Evolutionary conservation across 345 rosid genomes (phyloP).

Genomic region (Physaria fendleri): DNA sequence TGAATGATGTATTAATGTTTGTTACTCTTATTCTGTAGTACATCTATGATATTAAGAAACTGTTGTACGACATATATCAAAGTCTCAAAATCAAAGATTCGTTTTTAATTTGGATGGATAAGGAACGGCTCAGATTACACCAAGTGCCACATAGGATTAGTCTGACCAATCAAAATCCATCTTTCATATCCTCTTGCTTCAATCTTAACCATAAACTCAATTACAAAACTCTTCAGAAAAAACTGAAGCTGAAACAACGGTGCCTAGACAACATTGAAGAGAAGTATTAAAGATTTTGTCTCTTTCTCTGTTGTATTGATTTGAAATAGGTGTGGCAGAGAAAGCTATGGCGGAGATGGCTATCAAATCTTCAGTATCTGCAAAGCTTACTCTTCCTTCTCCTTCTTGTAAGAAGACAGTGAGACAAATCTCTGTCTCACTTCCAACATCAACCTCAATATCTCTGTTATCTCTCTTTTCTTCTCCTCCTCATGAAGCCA

Average conservation of each 20-base stretch:
- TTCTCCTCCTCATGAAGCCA: conserved; percentile 54
- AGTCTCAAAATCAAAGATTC: neutral
- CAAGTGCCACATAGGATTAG: conserved; percentile 20
- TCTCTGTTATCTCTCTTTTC: conserved; percentile 54
- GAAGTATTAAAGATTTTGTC: neutral
- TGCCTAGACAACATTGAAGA: conserved; percentile 22
- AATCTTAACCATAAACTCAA: conserved; percentile 19
- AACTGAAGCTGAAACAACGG: neutral
- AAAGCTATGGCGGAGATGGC: conserved; percentile 46
- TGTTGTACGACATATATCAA: neutral
- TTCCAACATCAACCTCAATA: conserved; percentile 56
- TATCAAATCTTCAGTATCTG: conserved; percentile 41
- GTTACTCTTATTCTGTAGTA: neutral
- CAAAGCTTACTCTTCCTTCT: conserved; percentile 36
- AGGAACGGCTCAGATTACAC: conserved; percentile 22
- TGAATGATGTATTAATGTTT: neutral
- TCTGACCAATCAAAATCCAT: conserved; percentile 21
- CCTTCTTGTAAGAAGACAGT: conserved; percentile 34
- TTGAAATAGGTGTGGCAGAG: conserved; percentile 15
- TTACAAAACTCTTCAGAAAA: conserved; percentile 3
- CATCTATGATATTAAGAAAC: neutral
- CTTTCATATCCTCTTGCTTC: neutral
- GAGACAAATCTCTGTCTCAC: conserved; percentile 41
- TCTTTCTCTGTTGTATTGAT: conserved; percentile 18
- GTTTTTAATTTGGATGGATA: conserved; percentile 2